A percentile compares a stretch with the other conserved stretches of the same genome.
Evolutionary conservation across 1,284 basidiomycete genomes (phyloP).

Genomic region (Mycena sp.): DNA sequence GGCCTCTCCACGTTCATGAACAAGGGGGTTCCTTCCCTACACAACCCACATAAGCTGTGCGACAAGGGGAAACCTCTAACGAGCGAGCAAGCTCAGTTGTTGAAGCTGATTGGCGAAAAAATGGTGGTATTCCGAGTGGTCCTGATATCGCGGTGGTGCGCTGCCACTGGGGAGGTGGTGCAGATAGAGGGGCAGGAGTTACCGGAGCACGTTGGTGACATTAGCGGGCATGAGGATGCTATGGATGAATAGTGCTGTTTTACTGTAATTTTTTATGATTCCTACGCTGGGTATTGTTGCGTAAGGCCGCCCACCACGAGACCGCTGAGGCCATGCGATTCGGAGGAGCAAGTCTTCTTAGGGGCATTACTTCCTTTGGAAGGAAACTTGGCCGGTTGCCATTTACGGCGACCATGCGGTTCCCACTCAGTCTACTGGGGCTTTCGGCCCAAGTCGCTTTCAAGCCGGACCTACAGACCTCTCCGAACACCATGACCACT

Average conservation of each 20-base stretch:
- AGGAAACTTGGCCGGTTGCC: neutral
- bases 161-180: constrained; percentile 72
- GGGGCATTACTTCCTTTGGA: neutral
- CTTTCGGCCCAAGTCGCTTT: constrained; percentile 62
- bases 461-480: constrained; percentile 36
- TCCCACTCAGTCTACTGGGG: constrained; percentile 51
- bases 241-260: constrained; percentile 49
- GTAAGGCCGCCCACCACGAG: neutral
- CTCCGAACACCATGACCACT: constrained; percentile 12
- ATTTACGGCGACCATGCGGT: constrained; percentile 45
- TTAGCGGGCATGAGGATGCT: constrained; percentile 46
- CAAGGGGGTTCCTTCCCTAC: constrained; percentile 89
- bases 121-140: constrained; percentile 86
- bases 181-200: constrained; percentile 61
- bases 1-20: constrained; percentile 90
- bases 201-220: constrained; percentile 48
- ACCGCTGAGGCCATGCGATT: constrained; percentile 5
- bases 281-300: too few relatives aligned
- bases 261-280: too few relatives aligned
- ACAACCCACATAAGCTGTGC: constrained; percentile 86
- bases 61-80: constrained; percentile 84
- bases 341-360: neutral
- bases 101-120: constrained; percentile 88
- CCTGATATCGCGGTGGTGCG: constrained; percentile 81
- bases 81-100: constrained; percentile 86